Conservation (phyloP, 75 land plant genomes). For the Sequoiadendron giganteum region DNA sequence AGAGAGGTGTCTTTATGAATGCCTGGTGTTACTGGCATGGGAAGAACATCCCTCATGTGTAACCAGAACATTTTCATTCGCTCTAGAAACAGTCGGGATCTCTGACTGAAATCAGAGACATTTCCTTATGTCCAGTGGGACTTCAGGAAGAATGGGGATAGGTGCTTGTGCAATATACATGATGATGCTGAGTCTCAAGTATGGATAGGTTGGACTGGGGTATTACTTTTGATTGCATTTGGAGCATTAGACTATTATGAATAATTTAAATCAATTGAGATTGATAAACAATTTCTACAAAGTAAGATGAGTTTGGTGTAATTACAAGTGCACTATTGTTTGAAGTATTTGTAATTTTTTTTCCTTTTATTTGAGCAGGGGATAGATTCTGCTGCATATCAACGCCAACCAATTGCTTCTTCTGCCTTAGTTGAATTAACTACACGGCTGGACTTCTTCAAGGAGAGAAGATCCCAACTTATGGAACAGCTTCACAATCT, state of each 20-base stretch:
- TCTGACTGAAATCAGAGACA: neutral
- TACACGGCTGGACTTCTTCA: conserved; percentile 93
- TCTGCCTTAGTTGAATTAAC: conserved; percentile 86
- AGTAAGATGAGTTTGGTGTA: neutral
- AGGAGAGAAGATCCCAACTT: conserved; percentile 92
- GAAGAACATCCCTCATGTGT: neutral
- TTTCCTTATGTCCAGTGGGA: neutral
- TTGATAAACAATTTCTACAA: neutral
- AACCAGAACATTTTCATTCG: neutral
- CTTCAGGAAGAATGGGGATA: neutral
- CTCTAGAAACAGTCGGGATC: neutral
- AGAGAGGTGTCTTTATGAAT: neutral
- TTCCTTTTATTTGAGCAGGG: conserved; percentile 6
- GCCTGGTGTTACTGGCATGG: neutral
- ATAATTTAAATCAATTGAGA: neutral
- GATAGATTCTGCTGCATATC: conserved; percentile 12
- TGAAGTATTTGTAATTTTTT: neutral
- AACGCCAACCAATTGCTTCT: conserved; percentile 67
- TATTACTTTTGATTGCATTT: neutral
- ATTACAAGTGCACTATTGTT: neutral
- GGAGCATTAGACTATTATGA: neutral
- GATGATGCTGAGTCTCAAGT: neutral
- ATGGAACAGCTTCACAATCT: conserved; percentile 96
- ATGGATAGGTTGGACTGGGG: neutral
- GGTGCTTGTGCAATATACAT: neutral